Evolutionary conservation across 176 grass and related monocot genomes (phyloP).

Genomic region (Echinochloa phyllopogon): DNA sequence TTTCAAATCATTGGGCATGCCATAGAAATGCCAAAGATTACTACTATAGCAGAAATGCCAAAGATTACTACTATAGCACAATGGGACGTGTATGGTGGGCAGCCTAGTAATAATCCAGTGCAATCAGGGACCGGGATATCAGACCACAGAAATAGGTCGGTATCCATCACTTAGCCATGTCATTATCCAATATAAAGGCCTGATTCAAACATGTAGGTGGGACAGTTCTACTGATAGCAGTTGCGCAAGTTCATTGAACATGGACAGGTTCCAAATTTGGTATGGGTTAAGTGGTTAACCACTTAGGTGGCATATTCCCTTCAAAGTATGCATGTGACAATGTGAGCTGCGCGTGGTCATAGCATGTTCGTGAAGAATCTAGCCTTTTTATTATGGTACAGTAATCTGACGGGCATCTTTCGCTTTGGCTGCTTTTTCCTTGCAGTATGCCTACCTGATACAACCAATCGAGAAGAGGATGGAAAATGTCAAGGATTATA

Average conservation of each 20-base stretch:
- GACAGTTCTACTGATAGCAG: not conserved
- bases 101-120: not conserved
- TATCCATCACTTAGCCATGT: slow-evolving; percentile 28
- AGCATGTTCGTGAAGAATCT: slow-evolving; percentile 22
- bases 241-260: slow-evolving; percentile 50
- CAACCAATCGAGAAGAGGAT: slow-evolving; percentile 80
- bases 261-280: slow-evolving; percentile 40
- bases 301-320: slow-evolving; percentile 23
- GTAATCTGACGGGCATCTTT: slow-evolving; percentile 22
- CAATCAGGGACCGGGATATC: not conserved
- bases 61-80: not conserved
- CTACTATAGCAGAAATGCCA: not conserved
- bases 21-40: not conserved
- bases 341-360: slow-evolving; percentile 4
- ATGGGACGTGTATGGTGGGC: not conserved
- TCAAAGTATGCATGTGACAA: not conserved
- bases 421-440: not conserved
- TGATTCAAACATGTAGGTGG: slow-evolving; percentile 35
- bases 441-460: slow-evolving; percentile 87
- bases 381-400: not conserved
- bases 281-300: not conserved
- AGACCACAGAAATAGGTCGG: slow-evolving; percentile 6
- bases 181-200: slow-evolving; percentile 33
- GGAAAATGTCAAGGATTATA: slow-evolving; percentile 80
- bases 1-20: not conserved